phyloP scores from a whole-genome alignment of 2,329 filamentous ascomycete genomes.

The Calonectria pseudoreteaudii region DNA sequence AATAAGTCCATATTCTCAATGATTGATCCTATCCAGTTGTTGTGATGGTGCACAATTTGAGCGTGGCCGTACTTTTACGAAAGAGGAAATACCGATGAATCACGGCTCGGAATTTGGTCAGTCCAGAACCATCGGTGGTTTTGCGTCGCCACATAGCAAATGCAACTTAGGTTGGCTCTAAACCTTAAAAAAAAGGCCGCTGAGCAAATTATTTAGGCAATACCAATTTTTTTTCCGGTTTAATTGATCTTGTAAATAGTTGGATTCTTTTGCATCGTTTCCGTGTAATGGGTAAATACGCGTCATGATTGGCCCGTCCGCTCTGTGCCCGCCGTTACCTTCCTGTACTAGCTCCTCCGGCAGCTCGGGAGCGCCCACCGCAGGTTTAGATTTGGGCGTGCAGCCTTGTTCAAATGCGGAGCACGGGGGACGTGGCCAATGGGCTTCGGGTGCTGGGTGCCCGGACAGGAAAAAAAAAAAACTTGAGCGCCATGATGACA shows the following conservation, averaged over 20 bases:
- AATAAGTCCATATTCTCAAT: not conserved
- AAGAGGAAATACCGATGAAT: constrained; percentile 2
- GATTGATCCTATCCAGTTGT: not conserved
- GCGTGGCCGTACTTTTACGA: not conserved
- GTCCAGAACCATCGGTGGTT: not conserved
- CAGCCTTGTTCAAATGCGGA: constrained; percentile 37
- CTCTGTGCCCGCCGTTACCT: constrained; percentile 33
- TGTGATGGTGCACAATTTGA: not conserved
- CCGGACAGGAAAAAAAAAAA: constrained; percentile 8
- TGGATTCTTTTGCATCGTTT: constrained; percentile 21
- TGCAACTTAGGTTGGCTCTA: not conserved
- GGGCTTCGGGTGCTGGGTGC: not conserved
- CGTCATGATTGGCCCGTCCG: constrained; percentile 34
- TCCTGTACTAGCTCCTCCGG: constrained; percentile 38
- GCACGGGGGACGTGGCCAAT: constrained; percentile 24
- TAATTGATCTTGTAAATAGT: too few relatives aligned
- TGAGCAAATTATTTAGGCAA: not conserved
- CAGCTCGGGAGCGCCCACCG: constrained; percentile 40
- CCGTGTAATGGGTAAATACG: not conserved
- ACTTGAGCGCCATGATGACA: constrained; percentile 16
- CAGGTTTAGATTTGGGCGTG: constrained; percentile 26
- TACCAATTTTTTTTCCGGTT: too few relatives aligned
- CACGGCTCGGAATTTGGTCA: constrained; percentile 19
- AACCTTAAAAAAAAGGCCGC: not conserved
- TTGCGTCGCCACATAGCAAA: not conserved